Base-by-base conservation (phyloP, 116 monocot species). In the Trichopus zeylanicus region DNA sequence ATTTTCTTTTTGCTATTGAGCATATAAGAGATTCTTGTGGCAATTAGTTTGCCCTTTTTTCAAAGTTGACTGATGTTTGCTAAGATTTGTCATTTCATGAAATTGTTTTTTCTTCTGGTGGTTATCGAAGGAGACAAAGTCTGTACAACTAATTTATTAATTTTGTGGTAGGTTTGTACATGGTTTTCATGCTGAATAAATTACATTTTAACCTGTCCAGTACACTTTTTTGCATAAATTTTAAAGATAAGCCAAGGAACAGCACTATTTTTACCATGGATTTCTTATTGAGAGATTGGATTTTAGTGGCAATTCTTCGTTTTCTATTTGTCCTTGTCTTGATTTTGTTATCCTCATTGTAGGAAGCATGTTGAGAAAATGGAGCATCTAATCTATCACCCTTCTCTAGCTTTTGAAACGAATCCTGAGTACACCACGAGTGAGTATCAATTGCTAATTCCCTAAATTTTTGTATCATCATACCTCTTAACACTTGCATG, bases 321-420 rank as follows among this genome's bases (percentile, higher is more conserved):
- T n/a, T 15, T 3, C 6, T 0, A 11, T 21, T 48, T 48, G 3
- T 48, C 48, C 4, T 6, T 11, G 48, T 18, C n/a, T 6, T 48
- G 48, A 48, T 37, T 16, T n/a, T 48, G n/a, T 63, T 23, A 26
- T 16, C 61, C 29, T 37, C 35, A 30, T 31, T 54, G 69, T 70
- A 79, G 79, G 34, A 61, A 34, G 7, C 73, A 49, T 29, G 12
- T 31, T 26, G 70, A 79, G 28, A 65, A 61, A 62, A 13, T 61
- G 0, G 62, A 61, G 35, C 37, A 55, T 37, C 16, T 35, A 4
- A 37, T 57, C 0, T 60, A 51, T 42, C 65, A 65, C 9, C 55
- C 73, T 42, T n/a, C 42, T 25, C 72, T 26, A 0, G 51, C 65
- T 55, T 16, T 68, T n/a, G 53, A 58, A 35, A 52, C 64, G 39